Evolutionary conservation across 345 rosid species (phyloP).

Genomic region (Eucalyptus polybractea): DNA sequence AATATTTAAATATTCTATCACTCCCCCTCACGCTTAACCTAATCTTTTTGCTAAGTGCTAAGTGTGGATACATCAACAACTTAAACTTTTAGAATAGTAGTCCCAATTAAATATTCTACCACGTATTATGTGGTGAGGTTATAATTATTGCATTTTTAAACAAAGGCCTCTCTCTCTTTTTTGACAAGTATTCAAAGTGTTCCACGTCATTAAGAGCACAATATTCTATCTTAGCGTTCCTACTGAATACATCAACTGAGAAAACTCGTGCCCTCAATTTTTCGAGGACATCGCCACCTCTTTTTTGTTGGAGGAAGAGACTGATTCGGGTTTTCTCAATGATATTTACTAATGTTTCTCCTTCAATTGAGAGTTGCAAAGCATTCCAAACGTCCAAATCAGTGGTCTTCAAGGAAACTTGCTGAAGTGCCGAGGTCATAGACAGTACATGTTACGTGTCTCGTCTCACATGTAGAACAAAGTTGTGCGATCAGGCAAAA

Average conservation of each 20-base stretch:
- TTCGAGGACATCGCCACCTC: background rate
- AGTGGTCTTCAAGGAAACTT: background rate
- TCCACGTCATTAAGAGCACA: background rate
- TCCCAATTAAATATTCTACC: no score
- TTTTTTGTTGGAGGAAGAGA: background rate
- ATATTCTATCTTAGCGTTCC: background rate
- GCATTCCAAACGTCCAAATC: background rate
- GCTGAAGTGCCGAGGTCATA: background rate
- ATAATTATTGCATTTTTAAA: background rate
- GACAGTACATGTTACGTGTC: background rate
- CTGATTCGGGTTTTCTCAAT: background rate
- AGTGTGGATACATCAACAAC: fast-evolving
- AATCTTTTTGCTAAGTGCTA: no score
- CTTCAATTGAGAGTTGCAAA: background rate
- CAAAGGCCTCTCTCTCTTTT: background rate
- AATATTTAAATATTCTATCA: no score
- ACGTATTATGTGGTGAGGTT: background rate
- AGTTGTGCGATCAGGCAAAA: background rate
- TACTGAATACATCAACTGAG: background rate
- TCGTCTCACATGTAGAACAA: background rate
- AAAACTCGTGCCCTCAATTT: background rate
- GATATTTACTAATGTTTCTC: background rate
- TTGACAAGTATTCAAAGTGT: background rate
- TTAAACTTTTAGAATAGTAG: no score
- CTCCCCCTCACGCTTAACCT: no score